phyloP scores from a whole-genome alignment of 1,284 basidiomycete species.

The Ustilago shanxiensis region DNA sequence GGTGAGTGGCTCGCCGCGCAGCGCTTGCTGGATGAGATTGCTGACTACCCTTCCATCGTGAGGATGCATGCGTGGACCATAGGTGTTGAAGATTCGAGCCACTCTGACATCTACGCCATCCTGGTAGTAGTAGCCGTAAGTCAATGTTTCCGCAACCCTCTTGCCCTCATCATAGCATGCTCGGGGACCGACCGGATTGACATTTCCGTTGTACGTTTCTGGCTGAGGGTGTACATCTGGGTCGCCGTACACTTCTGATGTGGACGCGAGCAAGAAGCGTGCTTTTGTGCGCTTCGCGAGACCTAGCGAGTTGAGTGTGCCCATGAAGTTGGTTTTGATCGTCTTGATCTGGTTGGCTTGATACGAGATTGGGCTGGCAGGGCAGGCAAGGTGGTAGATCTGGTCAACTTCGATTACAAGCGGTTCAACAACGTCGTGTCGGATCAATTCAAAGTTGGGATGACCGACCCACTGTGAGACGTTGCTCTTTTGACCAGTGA shows the following conservation, averaged over 20 bases:
- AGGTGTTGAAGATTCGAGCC: constrained; percentile 64
- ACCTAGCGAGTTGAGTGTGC: constrained; percentile 88
- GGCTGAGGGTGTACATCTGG: constrained; percentile 95
- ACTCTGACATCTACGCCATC: constrained; percentile 86
- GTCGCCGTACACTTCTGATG: constrained; percentile 97
- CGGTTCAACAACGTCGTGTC: constrained; percentile 82
- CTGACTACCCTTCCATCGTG: constrained; percentile 96
- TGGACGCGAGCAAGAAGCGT: constrained; percentile 93
- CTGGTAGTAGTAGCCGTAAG: constrained; percentile 81
- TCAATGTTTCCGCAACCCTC: constrained; percentile 61
- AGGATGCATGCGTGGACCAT: constrained; percentile 80
- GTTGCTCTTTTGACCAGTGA: constrained; percentile 94
- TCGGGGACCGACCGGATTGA: constrained; percentile 95
- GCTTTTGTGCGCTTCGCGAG: constrained; percentile 98
- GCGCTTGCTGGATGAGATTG: constrained; percentile 96
- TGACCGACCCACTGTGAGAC: constrained; percentile 82
- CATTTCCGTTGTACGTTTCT: constrained; percentile 79
- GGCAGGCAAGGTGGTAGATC: constrained; percentile 65
- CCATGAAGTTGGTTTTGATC: constrained; percentile 97
- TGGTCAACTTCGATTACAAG: constrained; percentile 62
- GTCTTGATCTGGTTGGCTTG: constrained; percentile 66
- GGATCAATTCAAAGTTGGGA: constrained; percentile 96
- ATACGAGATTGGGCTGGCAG: constrained; percentile 60
- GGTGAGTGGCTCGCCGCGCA: constrained; percentile 93
- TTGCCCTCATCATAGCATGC: constrained; percentile 96